Base-by-base conservation (phyloP, 2,329 filamentous ascomycete species). In the Atkinsonella texensis region DNA sequence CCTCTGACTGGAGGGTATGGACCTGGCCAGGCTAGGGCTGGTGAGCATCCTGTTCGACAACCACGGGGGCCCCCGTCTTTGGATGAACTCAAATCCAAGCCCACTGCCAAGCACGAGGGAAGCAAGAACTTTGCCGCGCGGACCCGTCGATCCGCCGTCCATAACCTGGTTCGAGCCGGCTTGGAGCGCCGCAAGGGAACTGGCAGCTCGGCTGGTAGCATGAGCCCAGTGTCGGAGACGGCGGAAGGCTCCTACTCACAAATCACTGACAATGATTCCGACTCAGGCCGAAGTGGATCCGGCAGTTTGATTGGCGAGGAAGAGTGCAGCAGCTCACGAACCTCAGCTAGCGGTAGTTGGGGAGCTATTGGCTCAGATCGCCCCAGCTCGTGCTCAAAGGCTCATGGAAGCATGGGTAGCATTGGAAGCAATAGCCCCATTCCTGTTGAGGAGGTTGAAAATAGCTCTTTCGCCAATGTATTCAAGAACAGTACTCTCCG, bases 41-140 rank as follows among this genome's bases (percentile, higher is more conserved):
- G 93, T 59, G 93, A 97, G 70, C 93, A 98, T 65, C 93, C 93
- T 9, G 73, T 88, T 49, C 89, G 93, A 53, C 93, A 98, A 70
- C 93, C 93, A 49, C 88, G 89, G 57, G 90, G 90, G 5, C 93
- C 93, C 23, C 93, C 93, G 13, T 83, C 87, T 13, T 77, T 97
- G 48, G 93, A 98, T 59, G 93, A 98, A 71, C 81, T 98, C 54
- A 81, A 85, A 62, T 79, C 84, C 18, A 93, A 90, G 70, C 93
- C 93, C 1, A 97, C 91, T 9, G 84, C 88, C 58, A 95, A 89
- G 72, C 81, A 91, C 57, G 91, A 97, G 67, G 93, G 91, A 23
- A 96, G 91, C 81, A 84, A 96, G 80, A 98, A 98, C 74, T 98
- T 98, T 70, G 86, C 87, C 11, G 83, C 89, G 52, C 89, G 93